Percentiles rank a stretch among this genome's conserved stretches.
Evolutionary conservation across 345 rosid genomes (phyloP).

Genomic region (Hevea brasiliensis): DNA sequence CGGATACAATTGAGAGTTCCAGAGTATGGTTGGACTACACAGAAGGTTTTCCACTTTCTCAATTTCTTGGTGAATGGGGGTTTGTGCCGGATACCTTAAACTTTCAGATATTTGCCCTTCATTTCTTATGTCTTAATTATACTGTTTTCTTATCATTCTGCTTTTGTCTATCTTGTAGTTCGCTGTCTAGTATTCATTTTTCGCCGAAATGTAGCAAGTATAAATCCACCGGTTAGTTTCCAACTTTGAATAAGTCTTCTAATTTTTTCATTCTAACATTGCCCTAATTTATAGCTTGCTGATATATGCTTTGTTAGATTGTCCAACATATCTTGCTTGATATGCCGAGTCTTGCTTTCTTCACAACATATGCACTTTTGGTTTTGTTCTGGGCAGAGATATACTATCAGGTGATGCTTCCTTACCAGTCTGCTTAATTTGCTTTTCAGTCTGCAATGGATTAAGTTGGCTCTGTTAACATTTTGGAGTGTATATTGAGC

Average conservation of each 20-base stretch:
- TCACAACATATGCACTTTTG: slow-evolving; percentile 84
- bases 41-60: slow-evolving; percentile 90
- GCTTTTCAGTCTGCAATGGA: background rate
- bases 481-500: slow-evolving; percentile 19
- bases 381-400: slow-evolving; percentile 98
- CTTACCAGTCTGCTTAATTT: background rate
- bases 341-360: slow-evolving; percentile 85
- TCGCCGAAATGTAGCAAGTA: slow-evolving; percentile 57
- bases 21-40: slow-evolving; percentile 95
- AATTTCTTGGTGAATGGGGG: slow-evolving; percentile 91
- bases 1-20: slow-evolving; percentile 91
- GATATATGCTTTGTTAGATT: slow-evolving; percentile 41
- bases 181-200: slow-evolving; percentile 69
- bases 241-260: background rate
- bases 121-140: background rate
- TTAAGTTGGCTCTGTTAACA: slow-evolving; percentile 7
- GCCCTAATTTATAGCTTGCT: slow-evolving; percentile 13
- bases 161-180: slow-evolving; percentile 40
- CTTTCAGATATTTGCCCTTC: background rate
- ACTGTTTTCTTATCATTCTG: background rate
- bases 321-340: slow-evolving; percentile 75
- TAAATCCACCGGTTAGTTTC: slow-evolving; percentile 56
- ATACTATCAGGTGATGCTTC: slow-evolving; percentile 68
- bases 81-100: slow-evolving; percentile 29
- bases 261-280: background rate